Base-by-base conservation (phyloP, 768 basidiomycete genomes). In the Xanthoconium stramineum region DNA sequence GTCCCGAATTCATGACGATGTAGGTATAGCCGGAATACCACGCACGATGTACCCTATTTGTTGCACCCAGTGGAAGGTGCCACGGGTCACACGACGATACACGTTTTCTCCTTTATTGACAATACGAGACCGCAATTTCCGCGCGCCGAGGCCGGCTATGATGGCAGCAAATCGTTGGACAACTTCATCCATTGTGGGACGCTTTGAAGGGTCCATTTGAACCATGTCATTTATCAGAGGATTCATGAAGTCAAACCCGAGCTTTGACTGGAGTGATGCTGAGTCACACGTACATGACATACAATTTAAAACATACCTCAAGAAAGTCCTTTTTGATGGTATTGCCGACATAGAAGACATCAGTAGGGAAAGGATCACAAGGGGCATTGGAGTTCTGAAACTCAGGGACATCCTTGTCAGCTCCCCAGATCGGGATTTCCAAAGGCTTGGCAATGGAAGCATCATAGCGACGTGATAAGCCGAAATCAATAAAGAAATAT, bases 321-420 rank as follows among this genome's bases (percentile, higher is more conserved):
- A 72, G 17, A 50, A 77, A 72, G 19, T 73, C 58, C 39, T 54
- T 51, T 17, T 63, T 59, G 48, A 78, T 65, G 17, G 72, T 19
- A 57, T 78, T 79, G 0, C 77, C 77, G 2, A 78, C 56, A 47
- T 73, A 73, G 56, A 77, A 80, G 3, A 81, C 66, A 30, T 80
- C 80, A 0, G 73, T 73, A 1, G 72, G 67, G 52, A 80, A 80
- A 1, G 77, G 76, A 56, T 80, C 61, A 19, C 66, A 67, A 1
- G 63, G 69, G 0, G 52, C 29, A 1, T 53, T 17, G 7, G 49
- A 60, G 2, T 62, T 58, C 14, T 69, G 61, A 52, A 70, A 72
- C 44, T 78, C 77, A 0, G 78, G 78, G 0, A 71, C 72, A 1
- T 74, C 65, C 51, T 71, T 71, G 58, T 83, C 24, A 24, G 24